These are phyloP conservation scores for Rugonectria rugulosa DNA, from an alignment of 2,329 filamentous ascomycete genomes.

Conservation along the genomic window DNA sequence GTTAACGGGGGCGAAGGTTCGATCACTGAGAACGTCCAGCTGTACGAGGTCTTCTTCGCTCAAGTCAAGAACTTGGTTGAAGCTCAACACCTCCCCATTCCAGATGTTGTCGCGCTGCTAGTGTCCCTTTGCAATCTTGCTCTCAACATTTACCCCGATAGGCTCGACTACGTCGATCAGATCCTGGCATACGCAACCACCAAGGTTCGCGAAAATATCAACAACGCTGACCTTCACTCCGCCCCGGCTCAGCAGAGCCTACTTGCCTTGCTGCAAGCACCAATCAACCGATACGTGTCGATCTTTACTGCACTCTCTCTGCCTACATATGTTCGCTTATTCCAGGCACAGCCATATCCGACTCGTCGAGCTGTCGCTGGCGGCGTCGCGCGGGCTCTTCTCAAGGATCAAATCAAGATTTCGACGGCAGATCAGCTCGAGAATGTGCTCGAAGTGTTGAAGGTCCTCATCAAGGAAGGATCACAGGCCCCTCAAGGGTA, in stretches of 20 bases:
- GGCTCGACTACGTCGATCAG: constrained; percentile 94
- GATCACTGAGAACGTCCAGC: constrained; percentile 73
- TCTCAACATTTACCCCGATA: constrained; percentile 92
- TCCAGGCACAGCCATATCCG: constrained; percentile 91
- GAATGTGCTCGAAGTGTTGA: constrained; percentile 85
- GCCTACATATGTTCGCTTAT: constrained; percentile 88
- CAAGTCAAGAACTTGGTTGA: constrained; percentile 95
- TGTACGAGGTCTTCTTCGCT: constrained; percentile 97
- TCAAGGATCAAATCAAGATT: constrained; percentile 83
- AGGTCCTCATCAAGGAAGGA: constrained; percentile 93
- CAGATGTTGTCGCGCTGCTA: constrained; percentile 91
- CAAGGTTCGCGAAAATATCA: constrained; percentile 88
- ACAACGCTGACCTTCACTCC: constrained; percentile 95
- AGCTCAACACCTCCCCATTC: constrained; percentile 87
- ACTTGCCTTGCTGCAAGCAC: constrained; percentile 87
- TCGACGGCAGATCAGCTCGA: constrained; percentile 81
- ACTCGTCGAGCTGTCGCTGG: constrained; percentile 90
- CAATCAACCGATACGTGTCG: constrained; percentile 87
- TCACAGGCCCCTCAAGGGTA: constrained; percentile 85
- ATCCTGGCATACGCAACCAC: constrained; percentile 86
- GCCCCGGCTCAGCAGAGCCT: constrained; percentile 87
- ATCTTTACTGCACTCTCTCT: constrained; percentile 96
- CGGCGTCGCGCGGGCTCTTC: constrained; percentile 82
- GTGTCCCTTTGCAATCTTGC: constrained; percentile 95
- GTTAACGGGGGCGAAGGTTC: constrained; percentile 55